Base-by-base conservation (phyloP, 73 alveolate species). In the Uronychia binucleata region DNA sequence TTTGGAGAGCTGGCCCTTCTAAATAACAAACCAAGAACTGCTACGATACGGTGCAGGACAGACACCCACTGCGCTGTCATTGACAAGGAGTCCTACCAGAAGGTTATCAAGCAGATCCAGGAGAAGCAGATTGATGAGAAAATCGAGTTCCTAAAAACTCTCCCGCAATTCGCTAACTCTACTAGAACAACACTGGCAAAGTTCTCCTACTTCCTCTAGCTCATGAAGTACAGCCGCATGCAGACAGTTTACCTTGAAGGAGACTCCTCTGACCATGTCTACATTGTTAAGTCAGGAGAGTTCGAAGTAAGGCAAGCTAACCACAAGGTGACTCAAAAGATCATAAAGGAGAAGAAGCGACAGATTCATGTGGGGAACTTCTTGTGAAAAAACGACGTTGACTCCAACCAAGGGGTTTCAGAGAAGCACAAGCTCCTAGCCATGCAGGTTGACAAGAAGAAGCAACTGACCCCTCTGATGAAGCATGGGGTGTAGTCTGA, bases 1-100 rank as follows among this genome's bases (percentile, higher is more conserved):
- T 93, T 93, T 87, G 97, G 97, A 77, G 97, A 93, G 86, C 80
- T 90, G 60, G 97, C 97, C 57, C 58, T 93, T 79, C 89, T 93
- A n/a, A 93, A 90, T 67, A 91, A 90, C 82, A 93, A 87, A 80
- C 93, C 89, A 79, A 81, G 97, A 79, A 90, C 95, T 28, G 96
- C 97, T 14, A 90, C 97, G 5, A 94, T 93, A 1, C 90, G 86
- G 74, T 90, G 95, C 34, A 75, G 74, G 34, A 34, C 31, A 0
- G 31, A 31, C 57, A 83, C 84, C 26, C 78, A 74, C 34, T 83
- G 60, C 57, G 90, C 84, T 0, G 77, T 83, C 75, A n/a, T 83
- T 1, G 84, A 67, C 33, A 83, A 83, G 34, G 78, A 83, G 33
- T 80, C 60, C 78, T 83, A 60, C 59, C 32, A 83, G 33, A 83